Evolutionary conservation across 164 flowering plant species (phyloP).

Genomic region (Euptelea pleiosperma): DNA sequence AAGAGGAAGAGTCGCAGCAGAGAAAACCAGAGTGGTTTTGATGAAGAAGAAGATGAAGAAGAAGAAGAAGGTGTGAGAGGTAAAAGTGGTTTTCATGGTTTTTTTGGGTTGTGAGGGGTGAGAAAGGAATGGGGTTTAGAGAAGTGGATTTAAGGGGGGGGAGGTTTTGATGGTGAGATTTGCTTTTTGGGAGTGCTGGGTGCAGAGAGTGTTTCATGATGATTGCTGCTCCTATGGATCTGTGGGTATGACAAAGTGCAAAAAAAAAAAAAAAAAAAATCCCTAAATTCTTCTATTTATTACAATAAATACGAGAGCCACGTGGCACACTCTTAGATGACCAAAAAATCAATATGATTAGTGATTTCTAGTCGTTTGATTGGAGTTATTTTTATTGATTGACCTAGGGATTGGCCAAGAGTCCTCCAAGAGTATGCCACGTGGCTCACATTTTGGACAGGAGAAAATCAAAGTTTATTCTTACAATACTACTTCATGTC

Average conservation of each 20-base stretch:
- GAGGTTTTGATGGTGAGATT: constrained; percentile 34
- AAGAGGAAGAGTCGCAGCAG: constrained; percentile 17
- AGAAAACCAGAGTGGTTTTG: constrained; percentile 12
- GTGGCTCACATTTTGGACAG: no score
- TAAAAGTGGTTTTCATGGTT: constrained; percentile 41
- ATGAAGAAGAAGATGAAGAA: constrained; percentile 16
- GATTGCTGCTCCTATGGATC: constrained; percentile 38
- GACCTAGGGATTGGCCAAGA: no score
- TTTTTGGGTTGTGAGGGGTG: constrained; percentile 16
- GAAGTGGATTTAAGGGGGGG: constrained; percentile 60
- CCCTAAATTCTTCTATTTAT: no score
- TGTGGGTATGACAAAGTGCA: constrained; percentile 26
- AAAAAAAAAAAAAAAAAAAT: constrained; percentile 1
- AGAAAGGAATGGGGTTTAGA: constrained; percentile 22
- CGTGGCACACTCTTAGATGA: no score
- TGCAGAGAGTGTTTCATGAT: constrained; percentile 66
- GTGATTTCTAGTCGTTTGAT: no score
- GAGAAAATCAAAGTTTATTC: no score
- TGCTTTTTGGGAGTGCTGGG: constrained; percentile 75
- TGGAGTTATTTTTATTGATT: no score
- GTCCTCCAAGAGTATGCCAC: no score
- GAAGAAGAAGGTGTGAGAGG: constrained; percentile 10
- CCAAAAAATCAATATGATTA: no score
- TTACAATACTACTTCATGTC: no score
- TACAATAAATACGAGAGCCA: no score